Evolutionary conservation across 2,329 filamentous ascomycete species (phyloP).

Genomic region (Dactylellina cionopaga): DNA sequence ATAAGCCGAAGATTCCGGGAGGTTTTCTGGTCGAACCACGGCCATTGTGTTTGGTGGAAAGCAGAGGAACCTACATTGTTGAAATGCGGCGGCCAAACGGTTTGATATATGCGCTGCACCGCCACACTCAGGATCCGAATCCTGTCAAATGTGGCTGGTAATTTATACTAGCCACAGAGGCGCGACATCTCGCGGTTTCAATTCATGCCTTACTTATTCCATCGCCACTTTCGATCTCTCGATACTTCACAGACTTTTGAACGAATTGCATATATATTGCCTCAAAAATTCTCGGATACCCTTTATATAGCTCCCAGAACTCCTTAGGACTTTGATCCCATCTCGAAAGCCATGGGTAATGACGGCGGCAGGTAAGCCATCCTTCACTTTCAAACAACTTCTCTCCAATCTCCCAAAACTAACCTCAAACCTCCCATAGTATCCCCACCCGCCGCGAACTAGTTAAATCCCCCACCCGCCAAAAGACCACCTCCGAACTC

Average conservation of each 20-base stretch:
- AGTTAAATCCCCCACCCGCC: slow-evolving; percentile 88
- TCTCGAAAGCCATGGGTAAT: slow-evolving; percentile 78
- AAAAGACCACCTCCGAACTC: slow-evolving; percentile 82
- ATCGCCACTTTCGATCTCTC: slow-evolving; percentile 13
- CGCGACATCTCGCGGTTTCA: not conserved
- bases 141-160: slow-evolving; percentile 27
- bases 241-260: not conserved
- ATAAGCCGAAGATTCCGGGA: slow-evolving; percentile 17
- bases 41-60: slow-evolving; percentile 5
- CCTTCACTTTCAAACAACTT: not conserved
- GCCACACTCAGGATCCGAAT: slow-evolving; percentile 49
- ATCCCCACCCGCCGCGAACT: slow-evolving; percentile 96
- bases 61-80: slow-evolving; percentile 1
- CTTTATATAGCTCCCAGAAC: too few species aligned
- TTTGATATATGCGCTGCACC: slow-evolving; percentile 48
- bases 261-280: too few species aligned
- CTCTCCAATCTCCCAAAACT: not conserved
- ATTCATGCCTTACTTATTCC: too few species aligned
- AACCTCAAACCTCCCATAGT: slow-evolving; percentile 61
- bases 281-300: too few species aligned
- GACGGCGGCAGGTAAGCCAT: slow-evolving; percentile 79
- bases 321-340: too few species aligned
- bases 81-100: not conserved
- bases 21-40: slow-evolving; percentile 2
- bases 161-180: not conserved